Percentiles rank a stretch among this genome's conserved stretches.
These are phyloP conservation scores for Rhypophila decipiens DNA, from an alignment of 495 filamentous ascomycete genomes.

Conservation along the genomic window DNA sequence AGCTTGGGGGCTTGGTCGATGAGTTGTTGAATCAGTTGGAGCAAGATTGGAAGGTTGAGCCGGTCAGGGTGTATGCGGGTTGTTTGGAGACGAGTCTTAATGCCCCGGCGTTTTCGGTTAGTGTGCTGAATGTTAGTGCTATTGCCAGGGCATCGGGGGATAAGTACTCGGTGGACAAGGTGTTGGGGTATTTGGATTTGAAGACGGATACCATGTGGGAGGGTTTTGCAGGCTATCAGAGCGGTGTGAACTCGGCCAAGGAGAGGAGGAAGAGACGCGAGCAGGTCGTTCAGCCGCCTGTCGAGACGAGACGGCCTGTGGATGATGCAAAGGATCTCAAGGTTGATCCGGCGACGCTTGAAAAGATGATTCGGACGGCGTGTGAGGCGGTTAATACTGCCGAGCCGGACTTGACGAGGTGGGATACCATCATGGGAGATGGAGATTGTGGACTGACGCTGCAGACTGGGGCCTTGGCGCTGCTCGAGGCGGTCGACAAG, in stretches of 20 bases:
- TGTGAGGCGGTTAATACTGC: slow-evolving; percentile 45
- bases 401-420: slow-evolving; percentile 54
- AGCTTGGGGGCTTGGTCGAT: slow-evolving; percentile 51
- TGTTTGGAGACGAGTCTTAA: slow-evolving; percentile 57
- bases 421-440: slow-evolving; percentile 60
- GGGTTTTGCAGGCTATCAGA: slow-evolving; percentile 34
- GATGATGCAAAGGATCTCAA: slow-evolving; percentile 34
- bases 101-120: slow-evolving; percentile 56
- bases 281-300: slow-evolving; percentile 36
- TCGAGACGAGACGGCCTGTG: slow-evolving; percentile 22
- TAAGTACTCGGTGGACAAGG: slow-evolving; percentile 36
- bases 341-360: slow-evolving; percentile 37
- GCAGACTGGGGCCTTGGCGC: slow-evolving; percentile 36
- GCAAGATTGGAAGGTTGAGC: slow-evolving; percentile 34
- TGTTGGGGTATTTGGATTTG: slow-evolving; percentile 48
- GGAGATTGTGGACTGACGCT: slow-evolving; percentile 60
- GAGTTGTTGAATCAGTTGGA: slow-evolving; percentile 46
- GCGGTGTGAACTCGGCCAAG: too few relatives aligned
- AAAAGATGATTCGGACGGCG: slow-evolving; percentile 45
- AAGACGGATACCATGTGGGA: slow-evolving; percentile 51
- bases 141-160: slow-evolving; percentile 40
- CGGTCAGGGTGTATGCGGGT: slow-evolving; percentile 34
- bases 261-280: slow-evolving; percentile 29
- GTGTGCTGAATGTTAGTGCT: slow-evolving; percentile 51
- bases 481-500: slow-evolving; percentile 33